Evolutionary conservation across 2,329 filamentous ascomycete species (phyloP), one percentile per base, ranked within the genome.

Genomic region (Tolypocladium endophyticum): DNA sequence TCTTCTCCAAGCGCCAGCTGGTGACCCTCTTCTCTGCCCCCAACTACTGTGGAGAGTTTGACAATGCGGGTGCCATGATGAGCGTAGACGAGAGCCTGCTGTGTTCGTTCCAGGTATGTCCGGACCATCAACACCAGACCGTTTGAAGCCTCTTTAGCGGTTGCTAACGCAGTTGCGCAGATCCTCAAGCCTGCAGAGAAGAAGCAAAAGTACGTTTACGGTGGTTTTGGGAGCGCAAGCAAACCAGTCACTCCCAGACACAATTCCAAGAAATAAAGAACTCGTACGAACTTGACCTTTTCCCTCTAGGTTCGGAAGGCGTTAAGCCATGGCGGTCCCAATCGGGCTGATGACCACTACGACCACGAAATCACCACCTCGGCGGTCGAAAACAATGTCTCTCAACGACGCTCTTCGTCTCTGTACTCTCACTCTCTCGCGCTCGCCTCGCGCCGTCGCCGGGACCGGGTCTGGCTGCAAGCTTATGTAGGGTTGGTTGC

Each of bases 61-160:
- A 99, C 82, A 99, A 99, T 72, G 93, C 93, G 58, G 94, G 94
- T 74, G 94, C 94, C 65, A 97, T 99, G 93, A 97, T 99, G 94
- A 97, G 92, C 73, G 94, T 99, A 45, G 94, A 97, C 74, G 94
- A 97, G 82, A 97, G 92, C 76, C 79, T 99, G 76, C 83, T 99
- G 71, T 99, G 94, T 83, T 97, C 92, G 64, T 99, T 99, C 88
- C 94, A 97, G 89, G 90, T 94, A 68, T 59, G 79, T 61, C 4
- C n/a, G 20, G 25, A 14, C 55, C 57, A 23, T 55, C 38, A 18
- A 45, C 45, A 12, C 55, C 18, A 33, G 28, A 18, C 43, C 23
- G 11, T 35, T 50, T 23, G 9, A n/a, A 2, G 36, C 1, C 8
- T 7, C 28, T 14, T 53, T 8, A 9, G 25, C 30, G 8, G 23